These are phyloP conservation scores for Coriaria nepalensis DNA, from an alignment of 306 rosid species.

Conservation along the genomic window DNA sequence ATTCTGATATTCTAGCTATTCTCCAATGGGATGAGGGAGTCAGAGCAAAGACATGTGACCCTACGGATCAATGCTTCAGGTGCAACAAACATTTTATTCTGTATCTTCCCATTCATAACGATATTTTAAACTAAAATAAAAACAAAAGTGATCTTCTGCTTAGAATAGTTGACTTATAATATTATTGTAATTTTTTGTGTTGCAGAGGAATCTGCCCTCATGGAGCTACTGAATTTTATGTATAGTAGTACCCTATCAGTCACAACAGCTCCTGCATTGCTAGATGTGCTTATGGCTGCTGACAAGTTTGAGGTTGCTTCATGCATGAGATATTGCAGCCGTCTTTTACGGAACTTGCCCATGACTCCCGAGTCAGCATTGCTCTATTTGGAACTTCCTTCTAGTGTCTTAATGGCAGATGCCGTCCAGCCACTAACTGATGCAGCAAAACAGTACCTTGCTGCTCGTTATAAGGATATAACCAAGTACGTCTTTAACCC, in stretches of 20 bases:
- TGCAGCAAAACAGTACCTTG: slow-evolving; percentile 89
- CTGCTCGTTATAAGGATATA: slow-evolving; percentile 75
- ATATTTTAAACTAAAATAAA: too few relatives aligned
- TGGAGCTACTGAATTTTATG: slow-evolving; percentile 97
- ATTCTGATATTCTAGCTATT: slow-evolving; percentile 42
- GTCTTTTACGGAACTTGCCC: slow-evolving; percentile 45
- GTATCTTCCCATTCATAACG: too few relatives aligned
- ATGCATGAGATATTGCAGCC: slow-evolving; percentile 88
- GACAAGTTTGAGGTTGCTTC: slow-evolving; percentile 98
- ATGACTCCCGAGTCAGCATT: slow-evolving; percentile 97
- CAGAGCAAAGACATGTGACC: slow-evolving; percentile 81
- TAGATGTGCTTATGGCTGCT: slow-evolving; percentile 95
- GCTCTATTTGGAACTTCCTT: slow-evolving; percentile 89
- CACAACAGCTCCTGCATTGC: slow-evolving; percentile 63
- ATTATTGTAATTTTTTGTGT: slow-evolving; percentile 10
- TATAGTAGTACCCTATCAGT: slow-evolving; percentile 55
- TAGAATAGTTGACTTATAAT: slow-evolving; percentile 6
- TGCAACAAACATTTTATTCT: slow-evolving; percentile 6
- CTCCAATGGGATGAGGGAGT: slow-evolving; percentile 96
- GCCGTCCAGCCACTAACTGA: slow-evolving; percentile 92
- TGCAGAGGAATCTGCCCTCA: slow-evolving; percentile 92
- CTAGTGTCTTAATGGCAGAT: slow-evolving; percentile 88
- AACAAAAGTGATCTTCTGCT: too few relatives aligned
- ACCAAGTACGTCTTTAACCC: slow-evolving; percentile 35
- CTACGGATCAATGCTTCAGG: slow-evolving; percentile 85